These are phyloP conservation scores for Fonsecaea pedrosoi DNA, from an alignment of 2,329 filamentous ascomycete genomes.

Conservation along the genomic window DNA sequence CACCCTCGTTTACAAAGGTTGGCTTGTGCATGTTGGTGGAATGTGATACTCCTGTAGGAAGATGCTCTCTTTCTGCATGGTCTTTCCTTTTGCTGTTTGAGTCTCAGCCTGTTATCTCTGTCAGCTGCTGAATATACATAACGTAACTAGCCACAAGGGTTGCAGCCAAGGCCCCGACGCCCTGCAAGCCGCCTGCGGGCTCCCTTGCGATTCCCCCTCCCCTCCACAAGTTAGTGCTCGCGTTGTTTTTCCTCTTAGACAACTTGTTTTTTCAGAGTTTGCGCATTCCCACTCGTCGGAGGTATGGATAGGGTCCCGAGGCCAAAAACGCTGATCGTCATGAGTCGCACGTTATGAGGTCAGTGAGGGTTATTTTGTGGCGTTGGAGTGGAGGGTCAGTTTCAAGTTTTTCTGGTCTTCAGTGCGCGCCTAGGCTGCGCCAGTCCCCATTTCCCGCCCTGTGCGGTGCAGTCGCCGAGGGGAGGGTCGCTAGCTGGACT, in stretches of 20 bases:
- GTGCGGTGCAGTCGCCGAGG: background rate
- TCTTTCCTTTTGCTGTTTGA: conserved; percentile 10
- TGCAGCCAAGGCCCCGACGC: conserved; percentile 11
- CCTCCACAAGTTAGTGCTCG: conserved; percentile 2
- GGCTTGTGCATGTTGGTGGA: background rate
- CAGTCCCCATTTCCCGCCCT: conserved; percentile 4
- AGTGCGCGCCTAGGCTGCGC: background rate
- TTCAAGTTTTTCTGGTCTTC: background rate
- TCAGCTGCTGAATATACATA: conserved; percentile 28
- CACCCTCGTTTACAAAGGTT: conserved; percentile 4
- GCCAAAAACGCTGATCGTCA: background rate
- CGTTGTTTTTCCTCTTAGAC: background rate
- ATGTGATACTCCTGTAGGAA: conserved; percentile 13
- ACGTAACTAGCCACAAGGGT: conserved; percentile 17
- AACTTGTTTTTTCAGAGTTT: background rate
- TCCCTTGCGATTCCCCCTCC: background rate
- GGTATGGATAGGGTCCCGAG: background rate
- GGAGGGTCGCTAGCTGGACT: conserved; percentile 1
- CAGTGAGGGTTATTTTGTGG: background rate
- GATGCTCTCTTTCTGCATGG: conserved; percentile 16
- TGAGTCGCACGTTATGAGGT: conserved; percentile 5
- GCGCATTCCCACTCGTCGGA: background rate
- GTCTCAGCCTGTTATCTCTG: conserved; percentile 21
- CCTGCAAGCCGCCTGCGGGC: conserved; percentile 4
- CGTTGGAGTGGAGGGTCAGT: conserved; percentile 1